A percentile compares a stretch with the other conserved stretches of the same genome.
Conservation (phyloP, 495 filamentous ascomycete species). For the Amniculicola lignicola region DNA sequence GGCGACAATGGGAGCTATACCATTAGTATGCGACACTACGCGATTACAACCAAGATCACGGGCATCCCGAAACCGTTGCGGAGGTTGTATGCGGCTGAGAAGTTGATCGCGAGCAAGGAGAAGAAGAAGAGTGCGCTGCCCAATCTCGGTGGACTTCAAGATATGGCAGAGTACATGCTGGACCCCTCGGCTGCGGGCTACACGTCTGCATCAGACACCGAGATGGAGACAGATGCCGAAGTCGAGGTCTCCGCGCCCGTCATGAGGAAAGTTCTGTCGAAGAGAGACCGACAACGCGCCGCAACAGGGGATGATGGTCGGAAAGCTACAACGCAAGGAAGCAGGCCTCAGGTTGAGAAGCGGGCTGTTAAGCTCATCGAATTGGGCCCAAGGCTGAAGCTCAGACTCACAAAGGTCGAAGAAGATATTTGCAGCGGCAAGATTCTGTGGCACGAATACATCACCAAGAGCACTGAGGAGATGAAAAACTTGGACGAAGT, state of each 20-base stretch:
- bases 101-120: constrained; percentile 56
- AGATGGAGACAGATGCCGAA: constrained; percentile 91
- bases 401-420: constrained; percentile 93
- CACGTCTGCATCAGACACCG: constrained; percentile 86
- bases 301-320: constrained; percentile 30
- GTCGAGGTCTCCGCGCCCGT: constrained; percentile 80
- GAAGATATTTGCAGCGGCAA: constrained; percentile 88
- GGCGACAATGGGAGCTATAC: constrained; percentile 57
- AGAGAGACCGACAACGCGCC: constrained; percentile 48
- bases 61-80: constrained; percentile 79
- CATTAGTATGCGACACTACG: constrained; percentile 91
- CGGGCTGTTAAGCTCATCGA: constrained; percentile 87
- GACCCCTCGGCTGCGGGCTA: constrained; percentile 79
- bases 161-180: constrained; percentile 94
- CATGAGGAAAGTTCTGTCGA: constrained; percentile 67
- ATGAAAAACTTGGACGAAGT: constrained; percentile 69
- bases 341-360: constrained; percentile 61
- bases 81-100: constrained; percentile 84
- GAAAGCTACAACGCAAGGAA: constrained; percentile 35
- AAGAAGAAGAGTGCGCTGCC: constrained; percentile 68
- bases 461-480: constrained; percentile 77
- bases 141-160: constrained; percentile 83
- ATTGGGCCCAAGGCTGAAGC: constrained; percentile 81
- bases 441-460: constrained; percentile 95
- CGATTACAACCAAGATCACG: constrained; percentile 82